A percentile compares a stretch with the other conserved stretches of the same genome.
Conservation (phyloP, 2,329 filamentous ascomycete genomes). For the Diplodia intermedia region DNA sequence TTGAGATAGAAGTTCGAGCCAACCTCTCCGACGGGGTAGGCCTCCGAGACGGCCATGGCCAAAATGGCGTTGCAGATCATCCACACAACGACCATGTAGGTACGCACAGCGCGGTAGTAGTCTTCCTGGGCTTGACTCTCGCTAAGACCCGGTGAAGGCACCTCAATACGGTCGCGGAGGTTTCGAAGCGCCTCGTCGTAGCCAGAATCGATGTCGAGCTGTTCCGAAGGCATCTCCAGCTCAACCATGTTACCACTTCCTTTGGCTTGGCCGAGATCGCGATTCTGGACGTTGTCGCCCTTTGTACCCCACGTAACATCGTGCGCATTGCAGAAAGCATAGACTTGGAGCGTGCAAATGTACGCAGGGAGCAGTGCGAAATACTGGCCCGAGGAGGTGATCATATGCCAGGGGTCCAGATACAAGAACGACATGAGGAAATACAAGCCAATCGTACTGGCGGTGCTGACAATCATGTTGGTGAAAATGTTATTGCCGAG, state of each 20-base stretch:
- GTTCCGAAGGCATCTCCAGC: slow-evolving; percentile 96
- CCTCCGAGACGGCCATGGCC: slow-evolving; percentile 90
- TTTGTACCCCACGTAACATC: slow-evolving; percentile 99
- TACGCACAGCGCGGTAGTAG: slow-evolving; percentile 96
- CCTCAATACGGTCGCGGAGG: slow-evolving; percentile 89
- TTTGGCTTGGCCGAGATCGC: slow-evolving; percentile 86
- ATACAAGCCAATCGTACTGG: slow-evolving; percentile 90
- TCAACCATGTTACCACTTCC: slow-evolving; percentile 79
- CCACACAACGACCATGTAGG: slow-evolving; percentile 97
- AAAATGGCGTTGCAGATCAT: slow-evolving; percentile 90
- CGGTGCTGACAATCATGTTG: slow-evolving; percentile 88
- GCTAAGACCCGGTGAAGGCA: slow-evolving; percentile 65
- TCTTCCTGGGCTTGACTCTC: slow-evolving; percentile 94
- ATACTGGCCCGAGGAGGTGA: slow-evolving; percentile 90
- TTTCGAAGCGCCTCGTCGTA: slow-evolving; percentile 98
- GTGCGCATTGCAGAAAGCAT: slow-evolving; percentile 99
- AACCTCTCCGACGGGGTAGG: slow-evolving; percentile 75
- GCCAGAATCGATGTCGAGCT: slow-evolving; percentile 96
- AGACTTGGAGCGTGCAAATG: slow-evolving; percentile 96
- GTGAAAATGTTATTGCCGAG: slow-evolving; percentile 91
- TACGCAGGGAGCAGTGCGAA: slow-evolving; percentile 91
- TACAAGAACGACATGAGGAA: slow-evolving; percentile 97
- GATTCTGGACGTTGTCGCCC: slow-evolving; percentile 93
- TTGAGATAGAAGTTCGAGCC: slow-evolving; percentile 87
- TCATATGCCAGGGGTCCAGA: slow-evolving; percentile 98